Conservation (phyloP, 108 stramenopile species). For the Pinguiococcus pyrenoidosus region DNA sequence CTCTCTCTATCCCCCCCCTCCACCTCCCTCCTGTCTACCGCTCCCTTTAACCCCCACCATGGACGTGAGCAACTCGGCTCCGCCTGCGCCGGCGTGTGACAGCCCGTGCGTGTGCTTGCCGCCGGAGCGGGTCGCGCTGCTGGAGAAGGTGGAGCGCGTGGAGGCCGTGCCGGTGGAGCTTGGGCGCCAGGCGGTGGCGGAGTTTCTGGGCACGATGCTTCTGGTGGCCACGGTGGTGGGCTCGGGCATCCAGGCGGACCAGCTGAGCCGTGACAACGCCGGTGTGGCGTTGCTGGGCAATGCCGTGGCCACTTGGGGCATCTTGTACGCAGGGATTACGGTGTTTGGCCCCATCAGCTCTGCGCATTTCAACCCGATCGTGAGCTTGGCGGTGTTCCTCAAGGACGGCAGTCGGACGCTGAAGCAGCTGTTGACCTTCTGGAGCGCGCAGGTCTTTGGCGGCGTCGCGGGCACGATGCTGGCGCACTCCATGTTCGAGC, state of each 20-base stretch:
- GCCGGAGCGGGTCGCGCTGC: too few species aligned
- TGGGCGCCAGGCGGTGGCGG: too few species aligned
- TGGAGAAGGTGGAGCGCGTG: too few species aligned
- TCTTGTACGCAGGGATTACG: conserved; percentile 21
- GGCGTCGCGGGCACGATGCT: conserved; percentile 10
- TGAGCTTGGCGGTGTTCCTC: conserved; percentile 13
- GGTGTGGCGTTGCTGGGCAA: conserved; percentile 26
- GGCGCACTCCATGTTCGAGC: neutral
- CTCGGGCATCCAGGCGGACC: conserved; percentile 16
- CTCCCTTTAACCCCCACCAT: too few species aligned
- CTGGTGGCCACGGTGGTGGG: conserved; percentile 24
- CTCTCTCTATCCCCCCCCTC: too few species aligned
- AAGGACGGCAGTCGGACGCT: conserved; percentile 5
- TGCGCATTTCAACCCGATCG: conserved; percentile 32
- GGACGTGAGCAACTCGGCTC: too few species aligned
- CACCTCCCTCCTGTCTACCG: too few species aligned
- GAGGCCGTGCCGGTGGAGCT: too few species aligned
- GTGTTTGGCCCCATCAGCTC: conserved; percentile 26
- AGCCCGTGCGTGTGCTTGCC: too few species aligned
- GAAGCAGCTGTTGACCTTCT: conserved; percentile 5
- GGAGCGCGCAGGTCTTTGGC: conserved; percentile 15
- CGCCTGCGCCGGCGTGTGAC: too few species aligned
- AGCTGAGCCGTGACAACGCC: conserved; percentile 12
- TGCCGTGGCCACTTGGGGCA: conserved; percentile 20
- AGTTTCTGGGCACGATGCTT: conserved; percentile 18